These are phyloP conservation scores for Avena insularis DNA, from an alignment of 176 grass and related monocot species.

Conservation along the genomic window DNA sequence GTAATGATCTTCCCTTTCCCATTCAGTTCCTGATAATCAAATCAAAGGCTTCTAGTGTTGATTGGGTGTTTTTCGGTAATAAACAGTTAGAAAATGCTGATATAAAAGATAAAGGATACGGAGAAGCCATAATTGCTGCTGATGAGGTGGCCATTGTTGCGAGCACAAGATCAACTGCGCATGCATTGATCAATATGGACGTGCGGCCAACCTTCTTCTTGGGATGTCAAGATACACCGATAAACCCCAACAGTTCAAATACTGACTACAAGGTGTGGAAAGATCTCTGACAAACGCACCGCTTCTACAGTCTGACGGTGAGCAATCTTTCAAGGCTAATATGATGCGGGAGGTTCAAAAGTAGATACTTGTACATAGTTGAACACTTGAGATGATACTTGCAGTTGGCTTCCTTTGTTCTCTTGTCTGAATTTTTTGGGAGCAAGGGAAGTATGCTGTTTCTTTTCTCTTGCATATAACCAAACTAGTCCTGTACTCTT, in stretches of 20 bases:
- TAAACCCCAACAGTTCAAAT: conserved; percentile 78
- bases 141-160: conserved; percentile 79
- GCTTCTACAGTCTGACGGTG: not conserved
- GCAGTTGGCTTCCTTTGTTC: not conserved
- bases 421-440: conserved; percentile 8
- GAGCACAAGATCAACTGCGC: conserved; percentile 80
- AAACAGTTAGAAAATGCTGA: conserved; percentile 79
- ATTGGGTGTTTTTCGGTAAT: conserved; percentile 25
- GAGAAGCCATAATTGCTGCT: conserved; percentile 69
- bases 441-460: not conserved
- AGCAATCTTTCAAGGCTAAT: conserved; percentile 17
- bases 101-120: conserved; percentile 81
- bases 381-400: not conserved
- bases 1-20: conserved; percentile 39
- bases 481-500: not conserved
- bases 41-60: conserved; percentile 9
- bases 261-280: conserved; percentile 95
- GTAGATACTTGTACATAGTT: conserved; percentile 36
- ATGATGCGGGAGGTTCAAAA: conserved; percentile 11
- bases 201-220: conserved; percentile 70
- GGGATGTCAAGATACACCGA: conserved; percentile 79
- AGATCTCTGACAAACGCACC: conserved; percentile 63
- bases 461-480: not conserved
- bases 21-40: not conserved
- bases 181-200: conserved; percentile 95